Base-by-base conservation (phyloP, 2,329 filamentous ascomycete species). In the Alternaria viburni region DNA sequence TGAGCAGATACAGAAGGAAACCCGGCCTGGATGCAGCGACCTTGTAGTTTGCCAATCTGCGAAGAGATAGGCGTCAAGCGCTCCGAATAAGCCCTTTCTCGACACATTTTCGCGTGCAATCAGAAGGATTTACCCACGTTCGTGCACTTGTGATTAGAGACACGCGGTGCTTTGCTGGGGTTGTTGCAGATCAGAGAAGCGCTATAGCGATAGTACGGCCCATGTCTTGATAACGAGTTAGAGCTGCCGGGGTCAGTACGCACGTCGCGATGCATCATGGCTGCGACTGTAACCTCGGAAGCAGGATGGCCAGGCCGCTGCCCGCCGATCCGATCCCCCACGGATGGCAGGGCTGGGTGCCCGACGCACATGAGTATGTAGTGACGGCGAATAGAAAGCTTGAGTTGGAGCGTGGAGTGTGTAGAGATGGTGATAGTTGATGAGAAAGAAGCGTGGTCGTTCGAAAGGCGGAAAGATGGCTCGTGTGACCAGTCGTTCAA, bases 1-100 rank as follows among this genome's bases (percentile, higher is more conserved):
- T 50, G 61, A 62, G 62, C 60, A 26, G 51, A 74, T 69, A 28
- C 64, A 68, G 70, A 72, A 73, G 72, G 66, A 70, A 62, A 45
- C 46, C 54, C 57, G 59, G 36, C 28, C 46, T 11, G 32, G 21
- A 61, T 46, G 17, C 59, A 50, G 57, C 44, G 32, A 54, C 9
- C 26, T 55, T 41, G 36, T 19, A 59, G 17, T 17, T 17, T 50
- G 21, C 52, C 49, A 52, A 21, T 52, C 12, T 52, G 36, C 32
- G 45, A n/a, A 13, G 6, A 58, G 19, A 49, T 32, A 11, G n/a
- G 15, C 30, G 15, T 59, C 25, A 44, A 62, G 56, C 56, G 44
- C 44, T 50, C 50, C 32, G 21, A 59, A 46, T 13, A 44, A 43
- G 44, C 44, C 41, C 15, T 52, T 21, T 28, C 49, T 58, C 36